Evolutionary conservation across 345 rosid genomes (phyloP), one percentile per base, ranked within the genome.

Genomic region (Syzygium aqueum): DNA sequence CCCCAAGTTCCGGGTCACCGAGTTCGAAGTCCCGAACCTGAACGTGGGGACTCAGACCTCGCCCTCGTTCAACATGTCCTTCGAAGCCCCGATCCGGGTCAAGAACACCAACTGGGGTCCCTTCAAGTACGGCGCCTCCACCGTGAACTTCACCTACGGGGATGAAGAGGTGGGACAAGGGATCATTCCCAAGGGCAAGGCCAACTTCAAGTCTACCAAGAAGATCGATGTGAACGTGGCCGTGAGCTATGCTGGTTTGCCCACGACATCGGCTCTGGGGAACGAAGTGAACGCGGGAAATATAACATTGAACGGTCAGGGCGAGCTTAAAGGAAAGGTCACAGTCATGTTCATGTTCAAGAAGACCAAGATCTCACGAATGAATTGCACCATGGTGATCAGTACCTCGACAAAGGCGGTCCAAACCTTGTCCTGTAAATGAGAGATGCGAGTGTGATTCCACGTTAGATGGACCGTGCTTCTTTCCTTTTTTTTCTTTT

Each of bases 61-160:
- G 11, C 56, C 90, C 57, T 85, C 87, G 3, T 89, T 89, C 84
- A 21, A 51, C 57, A 59, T 82, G 84, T 23, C 27, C 37, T 82
- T 87, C 16, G 51, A 77, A 28, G 86, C 87, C 10, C 87, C 88
- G 30, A 51, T 89, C 52, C 82, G 84, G 84, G 15, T 89, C 84
- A 89, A 87, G 87, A 89, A 89, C 87, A 54, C 87, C 57, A 89
- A 89, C 61, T 88, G 86, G 85, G 90, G 90, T 22, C 86, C 86
- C 53, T 88, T 57, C 78, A 88, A 88, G 85, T 89, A 61, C 28
- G 90, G 19, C 0, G 77, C 65, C 3, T 65, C 86, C 85, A 84
- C 11, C 1, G 33, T 87, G 3, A n/a, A 1, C 23, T 85, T 89
- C 84, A 40, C 84, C 25, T 89, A 89, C 43, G 86, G 51, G 2